Conservation (phyloP, 1,284 basidiomycete genomes). For the Farysia itapuensis region DNA sequence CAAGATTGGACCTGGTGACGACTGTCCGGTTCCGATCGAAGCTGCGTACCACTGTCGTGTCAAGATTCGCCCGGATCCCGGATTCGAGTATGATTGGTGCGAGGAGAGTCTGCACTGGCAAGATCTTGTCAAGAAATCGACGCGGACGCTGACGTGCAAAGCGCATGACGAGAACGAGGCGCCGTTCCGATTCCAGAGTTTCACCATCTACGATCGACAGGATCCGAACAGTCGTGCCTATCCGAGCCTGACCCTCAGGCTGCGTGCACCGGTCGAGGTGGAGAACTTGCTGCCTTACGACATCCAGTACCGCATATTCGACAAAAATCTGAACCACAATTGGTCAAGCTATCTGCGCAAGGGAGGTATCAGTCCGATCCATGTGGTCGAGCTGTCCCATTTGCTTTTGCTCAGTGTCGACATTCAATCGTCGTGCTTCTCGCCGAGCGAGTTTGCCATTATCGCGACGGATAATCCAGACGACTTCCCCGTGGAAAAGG, state of each 20-base stretch:
- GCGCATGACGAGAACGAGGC: constrained; percentile 81
- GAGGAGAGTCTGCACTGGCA: constrained; percentile 81
- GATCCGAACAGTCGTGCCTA: constrained; percentile 67
- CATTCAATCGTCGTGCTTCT: constrained; percentile 78
- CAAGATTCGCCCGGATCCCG: constrained; percentile 88
- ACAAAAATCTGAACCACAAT: constrained; percentile 86
- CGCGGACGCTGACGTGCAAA: constrained; percentile 81
- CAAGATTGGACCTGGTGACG: constrained; percentile 86
- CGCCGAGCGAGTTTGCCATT: constrained; percentile 96
- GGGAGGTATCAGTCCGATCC: constrained; percentile 93
- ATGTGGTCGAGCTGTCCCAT: constrained; percentile 93
- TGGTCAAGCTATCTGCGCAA: constrained; percentile 84
- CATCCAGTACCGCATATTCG: constrained; percentile 89
- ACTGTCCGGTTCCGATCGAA: constrained; percentile 87
- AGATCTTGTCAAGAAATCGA: constrained; percentile 74
- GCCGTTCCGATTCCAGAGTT: constrained; percentile 92
- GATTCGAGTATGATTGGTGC: constrained; percentile 93
- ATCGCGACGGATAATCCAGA: constrained; percentile 92
- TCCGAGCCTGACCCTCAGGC: constrained; percentile 79
- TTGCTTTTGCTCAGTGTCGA: constrained; percentile 87
- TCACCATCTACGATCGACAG: constrained; percentile 76
- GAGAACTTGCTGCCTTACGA: constrained; percentile 97
- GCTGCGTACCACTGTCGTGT: constrained; percentile 82
- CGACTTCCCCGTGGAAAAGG: constrained; percentile 81
- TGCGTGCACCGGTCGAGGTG: constrained; percentile 93